phyloP scores from a whole-genome alignment of 2,329 filamentous ascomycete species.

The Arthrobotrys megalospora region DNA sequence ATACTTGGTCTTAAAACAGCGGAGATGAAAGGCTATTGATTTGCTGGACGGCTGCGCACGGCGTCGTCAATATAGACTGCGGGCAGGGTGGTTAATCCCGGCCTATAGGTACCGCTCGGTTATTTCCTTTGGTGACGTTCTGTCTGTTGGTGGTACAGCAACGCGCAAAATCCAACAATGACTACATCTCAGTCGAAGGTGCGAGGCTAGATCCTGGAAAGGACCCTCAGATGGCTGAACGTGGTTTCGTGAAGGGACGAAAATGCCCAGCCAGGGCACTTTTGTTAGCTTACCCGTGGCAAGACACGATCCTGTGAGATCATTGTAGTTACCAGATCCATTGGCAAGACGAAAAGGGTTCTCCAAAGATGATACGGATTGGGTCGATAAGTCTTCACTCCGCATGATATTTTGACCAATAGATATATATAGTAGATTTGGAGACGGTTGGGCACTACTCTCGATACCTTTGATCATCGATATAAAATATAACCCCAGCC shows the following conservation, averaged over 20 bases:
- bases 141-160: background rate
- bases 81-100: constrained; percentile 36
- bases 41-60: constrained; percentile 42
- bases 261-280: constrained; percentile 6
- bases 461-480: too few relatives aligned
- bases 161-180: constrained; percentile 21
- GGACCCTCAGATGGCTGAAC: background rate
- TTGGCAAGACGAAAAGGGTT: background rate
- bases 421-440: too few relatives aligned
- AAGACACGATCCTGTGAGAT: background rate
- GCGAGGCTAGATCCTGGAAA: background rate
- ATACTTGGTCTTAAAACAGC: constrained; percentile 11
- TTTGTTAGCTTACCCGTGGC: constrained; percentile 16
- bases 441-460: too few relatives aligned
- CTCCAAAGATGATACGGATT: background rate
- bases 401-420: too few relatives aligned
- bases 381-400: too few relatives aligned
- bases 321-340: background rate
- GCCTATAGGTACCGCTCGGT: constrained; percentile 23
- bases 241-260: background rate
- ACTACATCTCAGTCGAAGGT: background rate
- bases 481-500: too few relatives aligned
- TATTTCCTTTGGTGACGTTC: constrained; percentile 21
- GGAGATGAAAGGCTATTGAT: constrained; percentile 1
- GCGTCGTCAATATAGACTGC: constrained; percentile 39